phyloP scores from a whole-genome alignment of 1,284 basidiomycete species.

The Thecaphora thlaspeos region DNA sequence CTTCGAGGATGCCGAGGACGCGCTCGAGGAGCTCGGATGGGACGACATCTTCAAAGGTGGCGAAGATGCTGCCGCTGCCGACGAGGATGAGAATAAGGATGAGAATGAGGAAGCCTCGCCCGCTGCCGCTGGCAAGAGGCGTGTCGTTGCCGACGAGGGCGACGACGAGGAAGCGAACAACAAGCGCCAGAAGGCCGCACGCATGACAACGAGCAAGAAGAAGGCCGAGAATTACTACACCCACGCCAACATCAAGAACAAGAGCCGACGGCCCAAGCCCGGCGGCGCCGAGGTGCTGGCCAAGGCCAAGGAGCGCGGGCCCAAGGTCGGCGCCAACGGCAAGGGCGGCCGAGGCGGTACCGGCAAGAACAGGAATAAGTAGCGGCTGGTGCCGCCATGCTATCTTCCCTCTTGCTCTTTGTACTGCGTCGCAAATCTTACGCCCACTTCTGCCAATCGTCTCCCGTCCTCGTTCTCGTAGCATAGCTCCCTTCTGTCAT shows the following conservation, averaged over 20 bases:
- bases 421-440: too few species aligned
- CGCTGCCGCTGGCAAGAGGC: conserved; percentile 31
- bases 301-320: conserved; percentile 40
- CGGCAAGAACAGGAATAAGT: conserved; percentile 6
- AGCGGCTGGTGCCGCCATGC: not conserved
- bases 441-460: too few species aligned
- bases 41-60: conserved; percentile 68
- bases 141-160: conserved; percentile 43
- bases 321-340: conserved; percentile 47
- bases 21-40: conserved; percentile 72
- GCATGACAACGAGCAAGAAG: conserved; percentile 62
- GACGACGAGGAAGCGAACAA: conserved; percentile 37
- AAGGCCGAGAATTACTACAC: conserved; percentile 87
- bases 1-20: conserved; percentile 42
- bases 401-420: conserved; percentile 2
- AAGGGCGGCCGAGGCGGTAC: conserved; percentile 36
- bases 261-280: conserved; percentile 59
- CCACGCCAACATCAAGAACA: conserved; percentile 58
- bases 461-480: too few species aligned
- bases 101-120: conserved; percentile 52
- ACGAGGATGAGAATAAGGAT: conserved; percentile 18
- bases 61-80: conserved; percentile 42
- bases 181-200: conserved; percentile 38
- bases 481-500: too few species aligned
- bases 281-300: conserved; percentile 17